Percentiles rank a stretch among this genome's conserved stretches.
phyloP scores from a whole-genome alignment of 2,329 filamentous ascomycete species.

The Tolypocladium album region DNA sequence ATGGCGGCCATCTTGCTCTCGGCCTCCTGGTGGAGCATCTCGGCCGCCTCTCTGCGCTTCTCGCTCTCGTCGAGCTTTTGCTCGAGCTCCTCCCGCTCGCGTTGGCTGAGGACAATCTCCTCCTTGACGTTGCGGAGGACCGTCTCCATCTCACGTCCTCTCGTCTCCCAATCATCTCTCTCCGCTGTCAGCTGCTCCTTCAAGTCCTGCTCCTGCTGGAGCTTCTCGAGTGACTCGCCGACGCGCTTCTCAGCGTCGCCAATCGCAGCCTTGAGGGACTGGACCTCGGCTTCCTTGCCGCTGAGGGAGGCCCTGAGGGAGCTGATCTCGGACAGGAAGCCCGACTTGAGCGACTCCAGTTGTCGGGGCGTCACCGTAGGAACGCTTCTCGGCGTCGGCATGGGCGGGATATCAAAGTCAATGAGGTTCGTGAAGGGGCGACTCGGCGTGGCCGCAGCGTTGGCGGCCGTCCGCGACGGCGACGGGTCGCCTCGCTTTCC shows the following conservation, averaged over 20 bases:
- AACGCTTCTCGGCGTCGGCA: slow-evolving; percentile 83
- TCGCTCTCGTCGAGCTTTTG: slow-evolving; percentile 69
- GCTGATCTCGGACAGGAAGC: slow-evolving; percentile 84
- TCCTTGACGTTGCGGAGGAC: slow-evolving; percentile 71
- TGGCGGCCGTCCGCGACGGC: slow-evolving; percentile 19
- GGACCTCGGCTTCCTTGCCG: slow-evolving; percentile 86
- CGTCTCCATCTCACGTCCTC: slow-evolving; percentile 75
- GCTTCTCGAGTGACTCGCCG: slow-evolving; percentile 71
- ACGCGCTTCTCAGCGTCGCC: slow-evolving; percentile 86
- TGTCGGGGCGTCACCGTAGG: slow-evolving; percentile 87
- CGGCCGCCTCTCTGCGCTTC: slow-evolving; percentile 60
- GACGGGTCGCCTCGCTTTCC: slow-evolving; percentile 20
- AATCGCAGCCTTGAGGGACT: slow-evolving; percentile 77
- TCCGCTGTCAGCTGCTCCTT: slow-evolving; percentile 66
- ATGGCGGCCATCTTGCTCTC: slow-evolving; percentile 67
- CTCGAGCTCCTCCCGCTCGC: slow-evolving; percentile 71
- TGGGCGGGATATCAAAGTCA: slow-evolving; percentile 77
- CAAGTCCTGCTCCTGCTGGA: slow-evolving; percentile 63
- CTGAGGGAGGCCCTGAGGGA: slow-evolving; percentile 85
- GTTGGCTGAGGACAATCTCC: slow-evolving; percentile 67
- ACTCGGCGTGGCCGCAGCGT: slow-evolving; percentile 32
- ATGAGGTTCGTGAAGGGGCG: slow-evolving; percentile 56
- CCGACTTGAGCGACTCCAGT: slow-evolving; percentile 83
- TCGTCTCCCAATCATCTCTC: slow-evolving; percentile 72
- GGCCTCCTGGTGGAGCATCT: slow-evolving; percentile 65